Conservation (phyloP, 2,329 filamentous ascomycete genomes). For the Neoarthrinium moseri region DNA sequence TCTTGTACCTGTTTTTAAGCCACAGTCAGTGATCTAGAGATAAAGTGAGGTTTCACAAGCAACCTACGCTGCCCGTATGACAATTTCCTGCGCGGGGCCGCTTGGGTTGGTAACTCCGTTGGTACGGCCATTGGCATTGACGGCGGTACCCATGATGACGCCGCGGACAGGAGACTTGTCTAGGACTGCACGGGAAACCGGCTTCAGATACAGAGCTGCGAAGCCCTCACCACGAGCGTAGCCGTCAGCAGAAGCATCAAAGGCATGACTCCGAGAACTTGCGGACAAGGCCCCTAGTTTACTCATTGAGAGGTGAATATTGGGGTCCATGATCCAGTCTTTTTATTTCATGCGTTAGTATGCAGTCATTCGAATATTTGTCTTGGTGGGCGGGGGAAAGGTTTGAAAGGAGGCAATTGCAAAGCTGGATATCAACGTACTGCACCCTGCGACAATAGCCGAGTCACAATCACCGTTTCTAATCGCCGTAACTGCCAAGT, state of each 20-base stretch:
- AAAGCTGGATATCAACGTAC: neutral
- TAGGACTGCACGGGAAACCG: neutral
- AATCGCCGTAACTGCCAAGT: too few relatives aligned
- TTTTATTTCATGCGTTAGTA: neutral
- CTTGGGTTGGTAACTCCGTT: slow-evolving; percentile 41
- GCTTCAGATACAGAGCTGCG: neutral
- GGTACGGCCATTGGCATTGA: slow-evolving; percentile 38
- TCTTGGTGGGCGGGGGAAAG: neutral
- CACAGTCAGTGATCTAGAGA: slow-evolving; percentile 25
- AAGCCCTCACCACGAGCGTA: slow-evolving; percentile 3
- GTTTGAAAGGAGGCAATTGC: neutral
- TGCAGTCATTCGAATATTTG: neutral
- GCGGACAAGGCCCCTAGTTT: neutral
- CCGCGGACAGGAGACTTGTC: slow-evolving; percentile 4
- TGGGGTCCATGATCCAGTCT: neutral
- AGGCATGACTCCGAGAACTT: neutral
- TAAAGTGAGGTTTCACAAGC: slow-evolving; percentile 14
- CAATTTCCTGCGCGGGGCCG: slow-evolving; percentile 24
- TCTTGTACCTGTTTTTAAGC: too few relatives aligned
- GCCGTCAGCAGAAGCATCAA: slow-evolving; percentile 1
- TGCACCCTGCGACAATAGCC: neutral
- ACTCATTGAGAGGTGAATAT: neutral
- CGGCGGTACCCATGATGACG: slow-evolving; percentile 29
- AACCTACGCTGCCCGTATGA: slow-evolving; percentile 31
- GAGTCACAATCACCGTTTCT: too few relatives aligned